Conservation (phyloP, 2,329 filamentous ascomycete genomes). For the Colletotrichum scovillei region DNA sequence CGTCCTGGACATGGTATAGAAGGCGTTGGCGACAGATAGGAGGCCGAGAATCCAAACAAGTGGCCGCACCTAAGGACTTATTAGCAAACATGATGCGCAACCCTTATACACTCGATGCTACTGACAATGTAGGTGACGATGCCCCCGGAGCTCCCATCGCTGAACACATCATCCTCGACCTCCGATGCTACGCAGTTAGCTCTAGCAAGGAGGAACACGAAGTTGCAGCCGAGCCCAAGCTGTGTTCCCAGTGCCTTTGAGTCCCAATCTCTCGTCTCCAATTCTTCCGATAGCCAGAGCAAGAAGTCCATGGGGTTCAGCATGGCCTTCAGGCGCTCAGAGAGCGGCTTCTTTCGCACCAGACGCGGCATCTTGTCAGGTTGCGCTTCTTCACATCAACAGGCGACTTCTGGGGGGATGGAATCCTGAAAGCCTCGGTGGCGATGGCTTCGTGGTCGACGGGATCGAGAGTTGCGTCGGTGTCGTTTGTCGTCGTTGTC, state of each 20-base stretch:
- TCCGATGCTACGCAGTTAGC: conserved; percentile 74
- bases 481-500: not conserved
- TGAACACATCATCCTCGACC: conserved; percentile 84
- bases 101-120: conserved; percentile 32
- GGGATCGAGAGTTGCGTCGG: not conserved
- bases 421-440: not conserved
- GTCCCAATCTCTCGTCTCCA: conserved; percentile 93
- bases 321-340: conserved; percentile 82
- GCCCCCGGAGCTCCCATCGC: conserved; percentile 72
- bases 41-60: conserved; percentile 76
- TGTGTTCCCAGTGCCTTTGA: conserved; percentile 81
- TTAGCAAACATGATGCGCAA: conserved; percentile 27
- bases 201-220: conserved; percentile 83
- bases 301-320: conserved; percentile 91
- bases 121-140: conserved; percentile 72
- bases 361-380: conserved; percentile 74
- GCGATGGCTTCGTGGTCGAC: not conserved
- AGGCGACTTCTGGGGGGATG: not conserved
- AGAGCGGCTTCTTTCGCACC: conserved; percentile 82
- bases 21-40: conserved; percentile 79
- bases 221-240: conserved; percentile 80
- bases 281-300: conserved; percentile 91
- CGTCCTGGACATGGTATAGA: conserved; percentile 84
- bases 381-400: not conserved
- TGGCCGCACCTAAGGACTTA: conserved; percentile 67